phyloP scores from a whole-genome alignment of 306 rosid genomes.

The Senna siamea region DNA sequence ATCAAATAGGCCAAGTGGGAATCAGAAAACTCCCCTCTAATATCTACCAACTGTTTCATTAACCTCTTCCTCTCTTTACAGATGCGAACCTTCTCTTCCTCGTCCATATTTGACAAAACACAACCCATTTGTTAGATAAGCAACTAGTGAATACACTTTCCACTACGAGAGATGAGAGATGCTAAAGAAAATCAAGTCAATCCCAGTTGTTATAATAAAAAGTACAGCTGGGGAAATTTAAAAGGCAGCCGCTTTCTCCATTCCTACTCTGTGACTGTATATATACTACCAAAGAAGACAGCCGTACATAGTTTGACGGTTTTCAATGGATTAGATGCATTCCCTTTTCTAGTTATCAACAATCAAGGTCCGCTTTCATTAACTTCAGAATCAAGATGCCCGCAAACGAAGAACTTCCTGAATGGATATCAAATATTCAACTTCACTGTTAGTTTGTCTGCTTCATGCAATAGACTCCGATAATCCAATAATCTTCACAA shows the following conservation, averaged over 20 bases:
- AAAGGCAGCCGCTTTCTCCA: slow-evolving; percentile 4
- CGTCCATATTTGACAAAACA: slow-evolving; percentile 67
- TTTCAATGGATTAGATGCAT: slow-evolving; percentile 1
- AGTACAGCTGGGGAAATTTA: slow-evolving; percentile 19
- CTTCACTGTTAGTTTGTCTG: slow-evolving; percentile 15
- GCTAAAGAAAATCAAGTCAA: slow-evolving; percentile 31
- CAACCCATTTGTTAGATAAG: slow-evolving; percentile 72
- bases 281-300: slow-evolving; percentile 9
- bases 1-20: slow-evolving; percentile 70
- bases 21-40: slow-evolving; percentile 80
- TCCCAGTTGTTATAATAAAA: slow-evolving; percentile 16
- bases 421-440: slow-evolving; percentile 26
- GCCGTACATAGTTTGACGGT: not conserved
- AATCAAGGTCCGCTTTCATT: not conserved
- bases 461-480: slow-evolving; percentile 27
- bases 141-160: slow-evolving; percentile 23
- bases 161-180: slow-evolving; percentile 4
- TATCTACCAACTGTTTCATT: slow-evolving; percentile 67
- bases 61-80: slow-evolving; percentile 83
- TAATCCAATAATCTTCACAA: slow-evolving; percentile 31
- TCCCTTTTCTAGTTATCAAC: slow-evolving; percentile 8
- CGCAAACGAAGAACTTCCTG: slow-evolving; percentile 8
- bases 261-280: not conserved
- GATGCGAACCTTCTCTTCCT: slow-evolving; percentile 66
- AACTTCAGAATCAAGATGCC: slow-evolving; percentile 11